phyloP scores from a whole-genome alignment of 768 basidiomycete species.

The Stropharia rugosoannulata region DNA sequence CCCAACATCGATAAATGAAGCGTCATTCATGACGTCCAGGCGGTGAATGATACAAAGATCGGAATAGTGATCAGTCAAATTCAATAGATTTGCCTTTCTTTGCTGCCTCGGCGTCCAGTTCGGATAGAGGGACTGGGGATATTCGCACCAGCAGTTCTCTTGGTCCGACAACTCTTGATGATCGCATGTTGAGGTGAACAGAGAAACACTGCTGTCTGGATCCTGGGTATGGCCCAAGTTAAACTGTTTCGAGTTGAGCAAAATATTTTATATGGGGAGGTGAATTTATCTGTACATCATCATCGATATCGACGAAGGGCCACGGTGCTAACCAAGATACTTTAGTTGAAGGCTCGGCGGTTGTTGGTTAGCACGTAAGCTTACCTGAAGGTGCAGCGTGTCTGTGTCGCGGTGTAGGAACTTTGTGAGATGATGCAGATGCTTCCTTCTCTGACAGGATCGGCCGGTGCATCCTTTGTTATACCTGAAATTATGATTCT shows the following conservation, averaged over 20 bases:
- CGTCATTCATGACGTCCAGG: slow-evolving; percentile 39
- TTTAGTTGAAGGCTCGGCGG: neutral
- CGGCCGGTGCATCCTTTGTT: neutral
- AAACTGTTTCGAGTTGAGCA: slow-evolving; percentile 16
- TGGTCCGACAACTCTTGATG: slow-evolving; percentile 21
- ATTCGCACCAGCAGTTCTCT: slow-evolving; percentile 33
- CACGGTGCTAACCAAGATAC: slow-evolving; percentile 26
- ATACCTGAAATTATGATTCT: neutral
- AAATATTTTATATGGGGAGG: neutral
- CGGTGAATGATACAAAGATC: slow-evolving; percentile 31
- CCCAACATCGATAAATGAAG: slow-evolving; percentile 25
- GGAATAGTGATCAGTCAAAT: slow-evolving; percentile 18
- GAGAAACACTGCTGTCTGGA: slow-evolving; percentile 17
- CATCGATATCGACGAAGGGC: slow-evolving; percentile 36
- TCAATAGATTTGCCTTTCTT: slow-evolving; percentile 34
- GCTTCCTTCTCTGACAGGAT: neutral
- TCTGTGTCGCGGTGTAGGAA: slow-evolving; percentile 32
- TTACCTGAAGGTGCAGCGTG: slow-evolving; percentile 41
- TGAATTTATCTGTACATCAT: slow-evolving; percentile 17
- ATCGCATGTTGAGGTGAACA: slow-evolving; percentile 20
- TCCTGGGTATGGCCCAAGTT: slow-evolving; percentile 25
- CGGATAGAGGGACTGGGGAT: slow-evolving; percentile 52
- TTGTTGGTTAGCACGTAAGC: slow-evolving; percentile 5
- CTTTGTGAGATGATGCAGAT: slow-evolving; percentile 4
- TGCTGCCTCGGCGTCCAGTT: slow-evolving; percentile 55